Percentiles rank a stretch among this genome's conserved stretches.
phyloP scores from a whole-genome alignment of 2,329 filamentous ascomycete genomes.

The Fusarium pseudonygamai region DNA sequence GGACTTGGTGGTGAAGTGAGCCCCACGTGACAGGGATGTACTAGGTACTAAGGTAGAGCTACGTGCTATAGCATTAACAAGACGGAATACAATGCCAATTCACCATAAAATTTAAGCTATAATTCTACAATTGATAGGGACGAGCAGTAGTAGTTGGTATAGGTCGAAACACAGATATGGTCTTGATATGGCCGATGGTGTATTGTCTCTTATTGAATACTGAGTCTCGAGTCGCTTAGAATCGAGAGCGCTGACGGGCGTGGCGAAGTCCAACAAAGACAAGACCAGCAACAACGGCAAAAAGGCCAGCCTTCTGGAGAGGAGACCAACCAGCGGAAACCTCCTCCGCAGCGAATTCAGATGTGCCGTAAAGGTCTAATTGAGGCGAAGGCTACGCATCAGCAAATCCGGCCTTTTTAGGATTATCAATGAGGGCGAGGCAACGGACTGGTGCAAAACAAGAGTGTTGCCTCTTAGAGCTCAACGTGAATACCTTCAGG shows the following conservation, averaged over 20 bases:
- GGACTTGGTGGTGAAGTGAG: constrained; percentile 19
- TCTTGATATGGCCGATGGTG: constrained; percentile 12
- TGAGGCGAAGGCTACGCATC: constrained; percentile 44
- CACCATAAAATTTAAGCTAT: background rate
- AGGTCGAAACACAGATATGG: background rate
- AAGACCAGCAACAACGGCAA: constrained; percentile 34
- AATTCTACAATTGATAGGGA: background rate
- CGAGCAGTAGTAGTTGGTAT: background rate
- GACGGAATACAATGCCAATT: background rate
- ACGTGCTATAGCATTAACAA: background rate
- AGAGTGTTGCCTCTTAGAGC: constrained; percentile 66
- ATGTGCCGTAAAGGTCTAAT: constrained; percentile 44
- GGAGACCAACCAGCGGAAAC: constrained; percentile 32
- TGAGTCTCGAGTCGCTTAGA: constrained; percentile 15
- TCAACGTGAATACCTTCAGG: constrained; percentile 94
- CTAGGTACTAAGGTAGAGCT: background rate
- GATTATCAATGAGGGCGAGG: constrained; percentile 28
- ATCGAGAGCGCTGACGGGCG: constrained; percentile 33
- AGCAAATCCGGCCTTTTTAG: constrained; percentile 43
- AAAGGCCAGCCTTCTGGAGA: constrained; percentile 37
- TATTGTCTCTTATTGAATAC: constrained; percentile 21
- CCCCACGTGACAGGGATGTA: constrained; percentile 47
- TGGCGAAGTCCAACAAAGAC: constrained; percentile 36
- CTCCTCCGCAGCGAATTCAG: constrained; percentile 33
- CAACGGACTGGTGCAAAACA: constrained; percentile 36